Evolutionary conservation across 1,284 basidiomycete species (phyloP), one percentile per base, ranked within the genome.

Genomic region (Volvariella volvacea): DNA sequence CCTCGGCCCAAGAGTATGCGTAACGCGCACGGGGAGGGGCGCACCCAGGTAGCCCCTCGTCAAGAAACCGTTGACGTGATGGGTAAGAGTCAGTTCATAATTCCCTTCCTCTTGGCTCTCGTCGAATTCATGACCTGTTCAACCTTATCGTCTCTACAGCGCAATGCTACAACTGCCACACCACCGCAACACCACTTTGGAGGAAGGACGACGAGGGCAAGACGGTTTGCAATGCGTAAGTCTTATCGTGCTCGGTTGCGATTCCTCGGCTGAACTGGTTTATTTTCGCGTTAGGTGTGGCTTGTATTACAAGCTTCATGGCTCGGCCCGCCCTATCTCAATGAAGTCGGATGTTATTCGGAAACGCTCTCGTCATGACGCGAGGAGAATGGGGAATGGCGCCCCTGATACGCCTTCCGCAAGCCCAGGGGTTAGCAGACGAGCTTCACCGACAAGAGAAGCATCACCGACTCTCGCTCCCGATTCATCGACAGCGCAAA

Each of bases 131-230:
- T 22, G 25, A 28, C 25, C 25, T 28, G 25, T 28, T 28, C 25
- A 6, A 12, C 25, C 6, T 28, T 37, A 17, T 25, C n/a, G 8
- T 22, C 19, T 40, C 38, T n/a, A 28, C 36, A 47, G 86, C 85
- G 3, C 84, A 88, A 68, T 92, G 89, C 67, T 88, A 86, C 64
- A 92, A 92, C 58, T 92, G 89, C 66, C 84, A 89, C 55, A 92
- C 88, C 16, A 91, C 86, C 2, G 87, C 88, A 17, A 92, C 89
- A 3, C 90, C 89, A n/a, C 74, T 92, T 30, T 92, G 89, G 88
- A 73, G 90, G 52, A 91, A 91, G 63, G 89, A 92, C 57, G 88
- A 91, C 55, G 89, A 92, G 60, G 90, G 90, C 45, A 90, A 90
- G 70, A 91, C 89, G 1, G 87, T 92, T 40, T 92, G 90, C 71